Conservation (phyloP, 495 filamentous ascomycete species). For the Rhizodiscina lignyota region DNA sequence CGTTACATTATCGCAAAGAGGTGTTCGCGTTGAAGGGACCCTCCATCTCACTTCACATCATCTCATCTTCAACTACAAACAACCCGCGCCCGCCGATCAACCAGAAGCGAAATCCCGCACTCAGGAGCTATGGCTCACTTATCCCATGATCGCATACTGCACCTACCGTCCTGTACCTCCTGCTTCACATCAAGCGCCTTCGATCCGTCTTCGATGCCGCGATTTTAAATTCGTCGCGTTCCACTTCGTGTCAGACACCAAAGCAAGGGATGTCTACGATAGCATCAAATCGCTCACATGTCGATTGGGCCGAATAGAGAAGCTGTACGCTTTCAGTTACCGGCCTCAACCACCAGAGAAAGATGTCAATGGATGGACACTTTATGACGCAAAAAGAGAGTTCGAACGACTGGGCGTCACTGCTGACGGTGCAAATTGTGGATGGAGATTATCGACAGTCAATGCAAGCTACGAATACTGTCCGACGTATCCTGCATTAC, state of each 20-base stretch:
- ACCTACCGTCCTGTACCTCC: slow-evolving; percentile 36
- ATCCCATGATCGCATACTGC: slow-evolving; percentile 54
- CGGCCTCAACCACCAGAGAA: slow-evolving; percentile 56
- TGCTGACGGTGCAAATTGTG: slow-evolving; percentile 51
- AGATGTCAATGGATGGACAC: slow-evolving; percentile 61
- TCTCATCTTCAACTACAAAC: slow-evolving; percentile 21
- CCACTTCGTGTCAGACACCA: slow-evolving; percentile 59
- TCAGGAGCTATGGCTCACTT: slow-evolving; percentile 77
- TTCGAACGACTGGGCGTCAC: slow-evolving; percentile 68
- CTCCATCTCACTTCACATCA: slow-evolving; percentile 25
- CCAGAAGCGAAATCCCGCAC: too few species aligned
- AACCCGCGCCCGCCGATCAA: slow-evolving; percentile 21
- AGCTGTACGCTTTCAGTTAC: slow-evolving; percentile 82
- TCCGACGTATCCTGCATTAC: slow-evolving; percentile 78
- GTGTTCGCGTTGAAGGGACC: slow-evolving; percentile 10
- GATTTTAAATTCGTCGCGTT: slow-evolving; percentile 90
- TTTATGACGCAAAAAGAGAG: slow-evolving; percentile 77
- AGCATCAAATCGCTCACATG: slow-evolving; percentile 72
- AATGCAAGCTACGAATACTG: slow-evolving; percentile 88
- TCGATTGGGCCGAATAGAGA: slow-evolving; percentile 67
- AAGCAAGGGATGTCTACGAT: slow-evolving; percentile 76
- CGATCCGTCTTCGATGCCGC: slow-evolving; percentile 74
- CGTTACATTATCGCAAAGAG: slow-evolving; percentile 13
- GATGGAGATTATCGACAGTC: slow-evolving; percentile 83
- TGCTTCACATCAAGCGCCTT: slow-evolving; percentile 53